Evolutionary conservation across 129 eudicot species (phyloP).

Genomic region (Escallonia herrerae): DNA sequence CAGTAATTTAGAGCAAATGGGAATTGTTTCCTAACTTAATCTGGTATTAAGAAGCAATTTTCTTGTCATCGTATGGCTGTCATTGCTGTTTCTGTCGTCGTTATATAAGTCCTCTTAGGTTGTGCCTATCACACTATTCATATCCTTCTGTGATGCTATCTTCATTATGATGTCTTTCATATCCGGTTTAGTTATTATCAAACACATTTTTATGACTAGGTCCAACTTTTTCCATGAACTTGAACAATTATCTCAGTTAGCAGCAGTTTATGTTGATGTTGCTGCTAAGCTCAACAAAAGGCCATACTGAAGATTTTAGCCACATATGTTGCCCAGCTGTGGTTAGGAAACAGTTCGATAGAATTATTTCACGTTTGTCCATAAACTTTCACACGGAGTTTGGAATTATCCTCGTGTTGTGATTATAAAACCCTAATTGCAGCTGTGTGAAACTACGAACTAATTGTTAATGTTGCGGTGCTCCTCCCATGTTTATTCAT

Average conservation of each 20-base stretch:
- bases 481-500: too few species aligned
- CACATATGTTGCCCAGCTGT: too few species aligned
- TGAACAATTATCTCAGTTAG: too few species aligned
- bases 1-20: slow-evolving; percentile 11
- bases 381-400: neutral
- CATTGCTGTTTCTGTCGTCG: neutral
- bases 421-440: neutral
- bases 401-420: neutral
- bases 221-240: too few species aligned
- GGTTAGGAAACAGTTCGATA: too few species aligned
- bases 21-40: neutral
- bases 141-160: neutral
- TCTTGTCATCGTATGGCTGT: neutral
- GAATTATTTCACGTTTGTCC: neutral
- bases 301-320: too few species aligned
- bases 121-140: neutral
- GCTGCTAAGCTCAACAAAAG: too few species aligned
- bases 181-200: neutral
- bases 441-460: neutral
- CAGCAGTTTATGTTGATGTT: too few species aligned
- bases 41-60: neutral
- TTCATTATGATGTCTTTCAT: neutral
- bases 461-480: too few species aligned
- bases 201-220: neutral
- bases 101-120: too few species aligned